phyloP scores from a whole-genome alignment of 1,284 basidiomycete genomes.

The Athelia sp. region DNA sequence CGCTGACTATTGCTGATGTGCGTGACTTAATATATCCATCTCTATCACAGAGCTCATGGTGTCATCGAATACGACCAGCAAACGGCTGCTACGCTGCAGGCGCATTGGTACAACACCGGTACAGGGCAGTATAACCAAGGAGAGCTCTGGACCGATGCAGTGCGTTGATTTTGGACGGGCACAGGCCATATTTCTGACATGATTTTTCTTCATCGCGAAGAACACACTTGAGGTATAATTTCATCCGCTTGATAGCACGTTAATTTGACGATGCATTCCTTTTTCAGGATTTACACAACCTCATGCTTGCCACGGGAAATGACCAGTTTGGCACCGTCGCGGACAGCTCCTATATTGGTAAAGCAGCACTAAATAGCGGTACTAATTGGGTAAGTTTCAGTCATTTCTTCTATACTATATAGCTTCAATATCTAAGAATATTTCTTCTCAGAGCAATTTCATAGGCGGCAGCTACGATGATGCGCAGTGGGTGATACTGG shows the following conservation, averaged over 20 bases:
- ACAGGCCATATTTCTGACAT: background rate
- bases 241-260: too few relatives aligned
- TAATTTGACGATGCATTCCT: too few relatives aligned
- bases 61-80: too few relatives aligned
- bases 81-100: constrained; percentile 39
- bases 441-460: background rate
- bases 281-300: constrained; percentile 43
- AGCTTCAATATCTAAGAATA: constrained; percentile 17
- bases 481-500: constrained; percentile 44
- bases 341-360: constrained; percentile 38
- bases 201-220: constrained; percentile 19
- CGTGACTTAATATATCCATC: too few relatives aligned
- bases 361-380: constrained; percentile 28
- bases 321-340: constrained; percentile 34
- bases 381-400: constrained; percentile 39
- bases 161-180: constrained; percentile 17
- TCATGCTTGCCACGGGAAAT: constrained; percentile 40
- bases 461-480: background rate
- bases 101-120: constrained; percentile 31
- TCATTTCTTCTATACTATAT: constrained; percentile 41
- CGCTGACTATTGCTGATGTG: too few relatives aligned
- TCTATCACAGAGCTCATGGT: too few relatives aligned
- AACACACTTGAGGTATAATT: constrained; percentile 42
- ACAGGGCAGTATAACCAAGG: constrained; percentile 38
- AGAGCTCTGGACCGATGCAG: constrained; percentile 47